A percentile compares a stretch with the other conserved stretches of the same genome.
phyloP scores from a whole-genome alignment of 2,329 filamentous ascomycete genomes.

The Trichophyton schoenleinii region DNA sequence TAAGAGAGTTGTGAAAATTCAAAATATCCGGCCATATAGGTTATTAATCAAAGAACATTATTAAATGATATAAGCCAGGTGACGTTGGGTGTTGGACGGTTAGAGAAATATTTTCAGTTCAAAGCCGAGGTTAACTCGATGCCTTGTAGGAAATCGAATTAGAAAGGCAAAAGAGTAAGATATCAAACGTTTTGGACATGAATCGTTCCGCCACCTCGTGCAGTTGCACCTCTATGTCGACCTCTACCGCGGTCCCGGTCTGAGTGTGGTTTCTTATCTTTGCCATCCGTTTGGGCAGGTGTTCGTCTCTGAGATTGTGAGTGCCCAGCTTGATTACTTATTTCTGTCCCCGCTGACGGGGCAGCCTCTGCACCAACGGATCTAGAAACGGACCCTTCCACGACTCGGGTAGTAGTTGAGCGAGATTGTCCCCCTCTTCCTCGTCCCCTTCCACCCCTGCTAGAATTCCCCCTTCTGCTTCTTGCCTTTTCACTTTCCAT shows the following conservation, averaged over 20 bases:
- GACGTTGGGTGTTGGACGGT: too few relatives aligned
- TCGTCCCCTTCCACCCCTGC: conserved; percentile 10
- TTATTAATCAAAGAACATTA: too few relatives aligned
- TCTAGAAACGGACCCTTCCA: background rate
- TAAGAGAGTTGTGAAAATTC: too few relatives aligned
- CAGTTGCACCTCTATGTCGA: background rate
- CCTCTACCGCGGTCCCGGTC: background rate
- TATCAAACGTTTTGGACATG: background rate
- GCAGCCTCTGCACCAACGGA: background rate
- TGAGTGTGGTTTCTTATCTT: background rate
- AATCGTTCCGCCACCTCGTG: background rate
- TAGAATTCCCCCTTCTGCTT: background rate
- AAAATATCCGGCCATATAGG: too few relatives aligned
- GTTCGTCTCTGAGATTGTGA: background rate
- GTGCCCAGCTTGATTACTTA: background rate
- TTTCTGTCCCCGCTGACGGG: too few relatives aligned
- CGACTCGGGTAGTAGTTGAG: background rate
- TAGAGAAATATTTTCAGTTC: background rate
- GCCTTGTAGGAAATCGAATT: background rate
- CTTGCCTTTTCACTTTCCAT: conserved; percentile 11
- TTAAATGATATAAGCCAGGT: background rate
- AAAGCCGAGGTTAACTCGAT: background rate
- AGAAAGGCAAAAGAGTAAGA: background rate
- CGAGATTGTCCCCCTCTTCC: background rate
- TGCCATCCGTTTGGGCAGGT: background rate